These are phyloP conservation scores for Bjerkandera adusta DNA, from an alignment of 1,284 basidiomycete species.

Conservation along the genomic window DNA sequence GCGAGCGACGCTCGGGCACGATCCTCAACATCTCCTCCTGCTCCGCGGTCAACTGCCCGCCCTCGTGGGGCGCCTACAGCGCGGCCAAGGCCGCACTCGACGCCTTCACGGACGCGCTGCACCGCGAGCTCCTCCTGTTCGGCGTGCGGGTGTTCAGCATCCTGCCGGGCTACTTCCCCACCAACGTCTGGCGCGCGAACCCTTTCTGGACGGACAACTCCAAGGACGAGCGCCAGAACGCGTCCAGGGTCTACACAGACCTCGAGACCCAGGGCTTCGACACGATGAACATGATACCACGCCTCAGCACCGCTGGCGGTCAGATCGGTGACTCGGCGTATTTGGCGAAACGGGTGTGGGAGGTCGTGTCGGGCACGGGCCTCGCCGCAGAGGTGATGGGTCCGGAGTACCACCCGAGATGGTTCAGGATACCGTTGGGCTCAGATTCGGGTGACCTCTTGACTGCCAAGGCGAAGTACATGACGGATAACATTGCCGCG, in stretches of 20 bases:
- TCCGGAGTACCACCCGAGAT: slow-evolving; percentile 10
- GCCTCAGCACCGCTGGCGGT: slow-evolving; percentile 5
- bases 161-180: slow-evolving; percentile 31
- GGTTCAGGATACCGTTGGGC: slow-evolving; percentile 23
- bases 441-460: slow-evolving; percentile 21
- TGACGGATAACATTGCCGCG: slow-evolving; percentile 22
- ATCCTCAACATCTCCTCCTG: slow-evolving; percentile 28
- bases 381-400: slow-evolving; percentile 13
- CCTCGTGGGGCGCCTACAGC: slow-evolving; percentile 26
- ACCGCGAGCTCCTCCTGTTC: slow-evolving; percentile 26
- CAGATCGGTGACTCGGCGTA: slow-evolving; percentile 24
- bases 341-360: slow-evolving; percentile 22
- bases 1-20: slow-evolving; percentile 23
- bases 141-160: slow-evolving; percentile 27
- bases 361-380: slow-evolving; percentile 24
- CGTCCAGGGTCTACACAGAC: slow-evolving; percentile 21
- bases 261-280: slow-evolving; percentile 17
- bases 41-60: slow-evolving; percentile 13
- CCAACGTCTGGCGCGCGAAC: slow-evolving; percentile 24
- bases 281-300: slow-evolving; percentile 14
- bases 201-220: slow-evolving; percentile 4
- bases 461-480: slow-evolving; percentile 14
- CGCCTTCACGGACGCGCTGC: slow-evolving; percentile 28
- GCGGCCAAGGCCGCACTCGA: slow-evolving; percentile 31
- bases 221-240: neutral